Evolutionary conservation across 176 grass and related monocot species (phyloP).

Genomic region (Triticum timopheevii): DNA sequence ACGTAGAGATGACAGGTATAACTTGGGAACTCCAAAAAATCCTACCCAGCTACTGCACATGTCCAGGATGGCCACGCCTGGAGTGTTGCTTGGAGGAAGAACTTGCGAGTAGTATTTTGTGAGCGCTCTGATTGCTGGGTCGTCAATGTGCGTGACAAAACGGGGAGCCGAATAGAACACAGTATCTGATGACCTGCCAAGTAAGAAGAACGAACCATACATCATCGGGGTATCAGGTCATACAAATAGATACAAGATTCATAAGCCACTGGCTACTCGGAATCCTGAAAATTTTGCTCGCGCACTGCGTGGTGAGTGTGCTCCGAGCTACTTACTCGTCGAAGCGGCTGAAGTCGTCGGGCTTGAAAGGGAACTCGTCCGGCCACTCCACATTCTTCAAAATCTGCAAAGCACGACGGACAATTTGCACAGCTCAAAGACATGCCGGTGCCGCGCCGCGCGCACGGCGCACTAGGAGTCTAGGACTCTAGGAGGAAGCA

Average conservation of each 20-base stretch:
- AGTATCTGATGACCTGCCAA: constrained; percentile 66
- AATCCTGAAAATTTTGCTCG: background rate
- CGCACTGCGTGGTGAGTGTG: background rate
- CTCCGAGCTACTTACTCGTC: constrained; percentile 59
- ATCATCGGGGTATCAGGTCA: background rate
- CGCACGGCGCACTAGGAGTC: background rate
- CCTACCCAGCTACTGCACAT: constrained; percentile 99
- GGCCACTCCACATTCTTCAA: constrained; percentile 91
- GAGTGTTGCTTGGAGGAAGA: constrained; percentile 79
- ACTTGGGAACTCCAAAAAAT: constrained; percentile 7
- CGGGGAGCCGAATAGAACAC: constrained; percentile 84
- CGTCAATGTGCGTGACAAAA: constrained; percentile 96
- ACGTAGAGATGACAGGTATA: background rate
- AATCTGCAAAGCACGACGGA: constrained; percentile 43
- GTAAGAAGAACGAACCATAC: constrained; percentile 14
- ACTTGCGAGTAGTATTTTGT: constrained; percentile 81
- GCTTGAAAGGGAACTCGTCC: constrained; percentile 88
- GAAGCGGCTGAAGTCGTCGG: constrained; percentile 90
- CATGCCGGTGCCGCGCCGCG: background rate
- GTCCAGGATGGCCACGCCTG: constrained; percentile 68
- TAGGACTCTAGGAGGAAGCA: background rate
- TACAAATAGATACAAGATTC: background rate
- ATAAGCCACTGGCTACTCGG: background rate
- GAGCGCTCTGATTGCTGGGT: constrained; percentile 74
- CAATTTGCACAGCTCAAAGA: background rate